These are phyloP conservation scores for Mycena maculata DNA, from an alignment of 768 basidiomycete genomes.

Conservation along the genomic window DNA sequence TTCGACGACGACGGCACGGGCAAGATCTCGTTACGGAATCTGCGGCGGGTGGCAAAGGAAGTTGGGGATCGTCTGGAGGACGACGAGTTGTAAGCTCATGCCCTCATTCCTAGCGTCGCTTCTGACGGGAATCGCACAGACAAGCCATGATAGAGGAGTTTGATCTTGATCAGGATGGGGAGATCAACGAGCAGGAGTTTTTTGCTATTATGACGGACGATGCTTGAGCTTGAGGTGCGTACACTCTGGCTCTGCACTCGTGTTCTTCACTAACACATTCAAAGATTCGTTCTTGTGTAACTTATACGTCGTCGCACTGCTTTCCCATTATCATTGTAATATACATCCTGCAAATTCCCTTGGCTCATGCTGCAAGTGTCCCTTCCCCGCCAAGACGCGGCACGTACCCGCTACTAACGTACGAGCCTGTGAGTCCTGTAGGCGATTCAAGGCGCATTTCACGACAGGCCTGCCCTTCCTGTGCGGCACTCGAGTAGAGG, in stretches of 20 bases:
- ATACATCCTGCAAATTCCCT: constrained; percentile 21
- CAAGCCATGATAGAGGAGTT: constrained; percentile 99
- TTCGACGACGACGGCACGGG: constrained; percentile 98
- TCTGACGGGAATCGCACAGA: constrained; percentile 52
- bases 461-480: too few relatives aligned
- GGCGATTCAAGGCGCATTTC: too few relatives aligned
- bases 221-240: constrained; percentile 53
- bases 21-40: constrained; percentile 91
- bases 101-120: not conserved
- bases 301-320: constrained; percentile 23
- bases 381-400: too few relatives aligned
- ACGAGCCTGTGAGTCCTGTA: too few relatives aligned
- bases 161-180: constrained; percentile 97
- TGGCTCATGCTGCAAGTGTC: too few relatives aligned
- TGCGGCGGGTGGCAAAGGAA: constrained; percentile 95
- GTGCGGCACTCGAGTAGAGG: too few relatives aligned
- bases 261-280: constrained; percentile 13
- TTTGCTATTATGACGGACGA: constrained; percentile 98
- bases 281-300: constrained; percentile 10
- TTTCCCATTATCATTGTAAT: constrained; percentile 31
- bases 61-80: constrained; percentile 95
- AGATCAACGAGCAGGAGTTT: constrained; percentile 97
- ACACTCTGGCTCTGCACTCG: not conserved
- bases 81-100: constrained; percentile 85
- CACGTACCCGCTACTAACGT: too few relatives aligned